phyloP scores from a whole-genome alignment of 306 rosid genomes.

The Leucaena leucocephala region DNA sequence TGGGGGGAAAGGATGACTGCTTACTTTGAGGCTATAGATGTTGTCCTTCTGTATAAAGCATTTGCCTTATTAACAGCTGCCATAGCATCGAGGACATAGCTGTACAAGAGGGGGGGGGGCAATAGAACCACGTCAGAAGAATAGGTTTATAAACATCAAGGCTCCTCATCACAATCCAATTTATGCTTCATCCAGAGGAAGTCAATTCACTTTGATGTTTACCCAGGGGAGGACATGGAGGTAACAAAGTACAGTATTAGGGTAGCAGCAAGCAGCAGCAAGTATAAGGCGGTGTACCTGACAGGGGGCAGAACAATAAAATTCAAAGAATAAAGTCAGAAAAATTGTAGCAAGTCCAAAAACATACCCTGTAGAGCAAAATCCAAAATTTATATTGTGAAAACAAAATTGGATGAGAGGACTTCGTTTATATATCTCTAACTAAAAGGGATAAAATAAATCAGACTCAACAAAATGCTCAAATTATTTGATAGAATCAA shows the following conservation, averaged over 20 bases:
- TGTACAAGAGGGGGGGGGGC: conserved; percentile 28
- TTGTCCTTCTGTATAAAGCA: conserved; percentile 41
- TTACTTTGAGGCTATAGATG: conserved; percentile 61
- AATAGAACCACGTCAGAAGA: conserved; percentile 21
- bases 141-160: conserved; percentile 20
- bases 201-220: conserved; percentile 38
- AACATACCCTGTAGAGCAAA: conserved; percentile 23
- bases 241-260: conserved; percentile 78
- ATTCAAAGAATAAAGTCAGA: conserved; percentile 15
- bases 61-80: conserved; percentile 55
- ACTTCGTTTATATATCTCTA: neutral
- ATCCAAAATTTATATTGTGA: neutral
- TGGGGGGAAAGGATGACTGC: conserved; percentile 31
- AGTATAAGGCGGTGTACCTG: conserved; percentile 76
- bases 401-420: neutral
- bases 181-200: conserved; percentile 26
- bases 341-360: conserved; percentile 12
- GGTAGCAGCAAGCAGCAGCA: conserved; percentile 68
- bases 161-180: conserved; percentile 25
- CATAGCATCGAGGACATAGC: conserved; percentile 83
- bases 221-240: conserved; percentile 93
- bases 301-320: conserved; percentile 21
- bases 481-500: conserved; percentile 3
- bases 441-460: neutral
- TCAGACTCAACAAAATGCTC: conserved; percentile 20